Evolutionary conservation across 495 filamentous ascomycete genomes (phyloP).

Genomic region (Penicilliopsis zonata): DNA sequence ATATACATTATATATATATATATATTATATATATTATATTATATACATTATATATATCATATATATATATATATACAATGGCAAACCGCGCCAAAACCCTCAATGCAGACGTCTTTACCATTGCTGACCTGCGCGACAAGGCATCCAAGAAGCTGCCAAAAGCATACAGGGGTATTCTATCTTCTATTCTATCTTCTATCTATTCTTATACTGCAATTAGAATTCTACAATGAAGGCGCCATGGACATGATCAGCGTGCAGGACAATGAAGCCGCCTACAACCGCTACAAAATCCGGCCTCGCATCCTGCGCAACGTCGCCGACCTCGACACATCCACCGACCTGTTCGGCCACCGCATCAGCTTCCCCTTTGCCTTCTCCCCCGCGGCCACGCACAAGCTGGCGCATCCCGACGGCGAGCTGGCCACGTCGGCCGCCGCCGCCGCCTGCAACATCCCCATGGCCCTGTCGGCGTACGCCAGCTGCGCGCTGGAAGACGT

Average conservation of each 20-base stretch:
- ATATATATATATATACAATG: too few species aligned
- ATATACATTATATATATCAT: too few species aligned
- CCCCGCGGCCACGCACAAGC: conserved; percentile 75
- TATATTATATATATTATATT: too few species aligned
- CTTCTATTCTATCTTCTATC: not conserved
- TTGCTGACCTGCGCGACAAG: not conserved
- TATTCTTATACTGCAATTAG: not conserved
- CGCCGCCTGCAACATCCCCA: conserved; percentile 54
- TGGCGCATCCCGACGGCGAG: conserved; percentile 77
- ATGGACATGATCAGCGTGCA: conserved; percentile 3
- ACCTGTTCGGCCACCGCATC: conserved; percentile 30
- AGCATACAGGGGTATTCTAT: not conserved
- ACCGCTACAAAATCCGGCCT: conserved; percentile 41
- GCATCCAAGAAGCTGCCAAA: not conserved
- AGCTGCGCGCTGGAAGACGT: conserved; percentile 42
- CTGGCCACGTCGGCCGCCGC: conserved; percentile 69
- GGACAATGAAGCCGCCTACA: conserved; percentile 40
- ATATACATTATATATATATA: too few species aligned
- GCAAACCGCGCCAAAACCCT: too few species aligned
- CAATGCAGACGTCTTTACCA: too few species aligned
- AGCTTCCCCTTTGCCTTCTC: conserved; percentile 79
- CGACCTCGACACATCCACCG: conserved; percentile 33
- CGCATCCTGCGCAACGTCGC: conserved; percentile 43
- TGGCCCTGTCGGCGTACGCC: conserved; percentile 44
- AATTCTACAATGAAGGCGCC: conserved; percentile 14